Evolutionary conservation across 2,329 filamentous ascomycete genomes (phyloP).

Genomic region (Falciphora oryzae): DNA sequence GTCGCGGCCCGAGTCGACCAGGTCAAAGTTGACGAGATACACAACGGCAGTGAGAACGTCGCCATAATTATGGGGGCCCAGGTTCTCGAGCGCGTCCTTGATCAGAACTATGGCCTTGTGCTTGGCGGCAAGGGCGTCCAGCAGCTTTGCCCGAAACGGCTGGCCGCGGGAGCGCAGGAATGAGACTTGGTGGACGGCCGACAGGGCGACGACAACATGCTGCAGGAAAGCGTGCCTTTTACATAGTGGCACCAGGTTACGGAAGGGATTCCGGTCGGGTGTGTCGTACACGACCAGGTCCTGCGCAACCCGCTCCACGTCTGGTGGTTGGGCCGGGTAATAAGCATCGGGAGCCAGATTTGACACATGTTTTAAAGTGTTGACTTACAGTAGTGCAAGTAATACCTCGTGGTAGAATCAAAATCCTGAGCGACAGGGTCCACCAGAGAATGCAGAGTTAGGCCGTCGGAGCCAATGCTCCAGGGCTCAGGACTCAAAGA

Average conservation of each 20-base stretch:
- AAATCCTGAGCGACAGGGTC: conserved; percentile 7
- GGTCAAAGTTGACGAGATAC: conserved; percentile 45
- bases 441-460: conserved; percentile 4
- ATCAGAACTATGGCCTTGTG: conserved; percentile 38
- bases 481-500: too few relatives aligned
- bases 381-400: conserved; percentile 7
- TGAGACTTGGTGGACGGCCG: conserved; percentile 43
- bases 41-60: conserved; percentile 40
- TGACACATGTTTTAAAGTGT: background rate
- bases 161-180: conserved; percentile 29
- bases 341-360: background rate
- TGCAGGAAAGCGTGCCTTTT: conserved; percentile 32
- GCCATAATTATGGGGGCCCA: conserved; percentile 30
- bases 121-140: conserved; percentile 40
- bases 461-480: background rate
- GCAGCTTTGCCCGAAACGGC: conserved; percentile 23
- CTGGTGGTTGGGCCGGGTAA: background rate
- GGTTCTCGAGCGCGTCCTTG: conserved; percentile 31
- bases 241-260: conserved; percentile 3
- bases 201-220: conserved; percentile 42
- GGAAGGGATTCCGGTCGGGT: conserved; percentile 5
- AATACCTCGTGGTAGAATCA: conserved; percentile 4
- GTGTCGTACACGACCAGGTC: conserved; percentile 8
- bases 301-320: background rate
- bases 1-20: conserved; percentile 43